Conservation (phyloP, 495 filamentous ascomycete species). For the Penicillium nucicola region DNA sequence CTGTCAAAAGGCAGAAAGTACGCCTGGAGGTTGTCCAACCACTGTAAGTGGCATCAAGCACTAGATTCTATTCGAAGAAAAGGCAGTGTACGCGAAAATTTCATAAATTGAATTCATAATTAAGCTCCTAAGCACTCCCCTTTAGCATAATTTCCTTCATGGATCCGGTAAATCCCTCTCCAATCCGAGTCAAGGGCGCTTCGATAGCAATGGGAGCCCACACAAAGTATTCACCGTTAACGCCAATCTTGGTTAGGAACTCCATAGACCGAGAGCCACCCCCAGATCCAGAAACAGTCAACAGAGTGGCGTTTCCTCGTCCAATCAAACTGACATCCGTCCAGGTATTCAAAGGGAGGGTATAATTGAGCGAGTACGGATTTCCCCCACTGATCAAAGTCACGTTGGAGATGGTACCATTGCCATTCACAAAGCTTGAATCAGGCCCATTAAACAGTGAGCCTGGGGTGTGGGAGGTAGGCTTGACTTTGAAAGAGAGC, state of each 20-base stretch:
- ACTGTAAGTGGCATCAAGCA: no score
- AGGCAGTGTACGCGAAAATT: no score
- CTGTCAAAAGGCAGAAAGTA: no score
- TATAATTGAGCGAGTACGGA: slow-evolving; percentile 42
- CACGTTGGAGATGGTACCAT: slow-evolving; percentile 34
- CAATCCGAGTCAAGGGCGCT: slow-evolving; percentile 42
- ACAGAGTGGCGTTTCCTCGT: slow-evolving; percentile 38
- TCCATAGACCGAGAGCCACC: slow-evolving; percentile 22
- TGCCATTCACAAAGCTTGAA: slow-evolving; percentile 40
- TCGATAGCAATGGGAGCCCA: slow-evolving; percentile 48
- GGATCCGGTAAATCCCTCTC: slow-evolving; percentile 29
- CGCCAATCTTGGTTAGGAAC: slow-evolving; percentile 40
- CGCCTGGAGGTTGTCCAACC: no score
- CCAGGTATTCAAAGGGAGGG: slow-evolving; percentile 38
- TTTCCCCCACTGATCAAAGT: slow-evolving; percentile 46
- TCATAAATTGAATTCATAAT: no score
- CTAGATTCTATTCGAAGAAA: no score
- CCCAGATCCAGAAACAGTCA: slow-evolving; percentile 20
- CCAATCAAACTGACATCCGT: slow-evolving; percentile 38
- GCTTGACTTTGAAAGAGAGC: slow-evolving; percentile 37
- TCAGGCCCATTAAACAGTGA: slow-evolving; percentile 39
- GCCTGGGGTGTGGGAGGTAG: slow-evolving; percentile 26
- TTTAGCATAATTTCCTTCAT: slow-evolving; percentile 19
- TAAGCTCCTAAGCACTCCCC: neutral
- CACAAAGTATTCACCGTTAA: slow-evolving; percentile 38